Conservation (phyloP, 1,284 basidiomycete species). For the Coniferiporia weirii region DNA sequence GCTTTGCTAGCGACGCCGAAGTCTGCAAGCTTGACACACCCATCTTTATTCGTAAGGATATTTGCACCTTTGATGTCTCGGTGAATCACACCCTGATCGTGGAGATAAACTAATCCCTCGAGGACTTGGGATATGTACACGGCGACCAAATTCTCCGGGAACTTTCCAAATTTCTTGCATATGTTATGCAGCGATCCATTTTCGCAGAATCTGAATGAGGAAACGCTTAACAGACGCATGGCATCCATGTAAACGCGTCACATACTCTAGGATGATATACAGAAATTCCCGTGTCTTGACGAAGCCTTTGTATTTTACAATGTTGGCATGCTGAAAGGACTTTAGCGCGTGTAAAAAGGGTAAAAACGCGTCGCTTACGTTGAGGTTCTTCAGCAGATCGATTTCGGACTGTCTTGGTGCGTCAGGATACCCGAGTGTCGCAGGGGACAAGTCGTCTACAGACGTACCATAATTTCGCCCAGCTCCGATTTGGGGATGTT, state of each 20-base stretch:
- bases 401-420: slow-evolving; percentile 76
- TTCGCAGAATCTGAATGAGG: slow-evolving; percentile 77
- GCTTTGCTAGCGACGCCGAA: slow-evolving; percentile 82
- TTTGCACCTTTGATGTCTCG: slow-evolving; percentile 99
- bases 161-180: slow-evolving; percentile 96
- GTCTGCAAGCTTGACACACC: slow-evolving; percentile 92
- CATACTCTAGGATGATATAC: slow-evolving; percentile 93
- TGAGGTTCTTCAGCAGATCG: slow-evolving; percentile 93
- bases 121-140: slow-evolving; percentile 95
- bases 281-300: slow-evolving; percentile 92
- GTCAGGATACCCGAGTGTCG: not conserved
- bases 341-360: slow-evolving; percentile 1
- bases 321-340: slow-evolving; percentile 71
- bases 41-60: slow-evolving; percentile 96
- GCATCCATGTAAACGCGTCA: slow-evolving; percentile 16
- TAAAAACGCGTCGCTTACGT: slow-evolving; percentile 44
- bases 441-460: slow-evolving; percentile 17
- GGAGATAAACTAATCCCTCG: slow-evolving; percentile 89
- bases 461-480: slow-evolving; percentile 90
- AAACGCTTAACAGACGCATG: not conserved
- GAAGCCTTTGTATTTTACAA: slow-evolving; percentile 98
- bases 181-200: slow-evolving; percentile 96
- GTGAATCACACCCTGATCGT: slow-evolving; percentile 97
- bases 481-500: slow-evolving; percentile 92
- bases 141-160: slow-evolving; percentile 93